Evolutionary conservation across 1,284 basidiomycete genomes (phyloP).

Genomic region (Cutaneotrichosporon curvatum): DNA sequence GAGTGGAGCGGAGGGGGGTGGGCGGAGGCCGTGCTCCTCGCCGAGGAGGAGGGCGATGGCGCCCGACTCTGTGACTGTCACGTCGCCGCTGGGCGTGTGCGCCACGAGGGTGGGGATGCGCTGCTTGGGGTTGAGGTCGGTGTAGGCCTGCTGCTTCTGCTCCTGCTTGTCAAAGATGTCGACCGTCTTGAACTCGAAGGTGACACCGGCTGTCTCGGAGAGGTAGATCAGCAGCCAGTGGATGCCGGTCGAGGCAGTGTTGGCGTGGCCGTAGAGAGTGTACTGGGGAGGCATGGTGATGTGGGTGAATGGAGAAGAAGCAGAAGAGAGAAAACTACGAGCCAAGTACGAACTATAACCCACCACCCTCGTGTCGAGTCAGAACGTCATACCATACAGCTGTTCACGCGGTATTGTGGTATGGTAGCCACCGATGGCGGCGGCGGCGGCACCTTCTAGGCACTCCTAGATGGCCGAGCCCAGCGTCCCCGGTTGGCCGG

Average conservation of each 20-base stretch:
- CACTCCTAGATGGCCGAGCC: too few relatives aligned
- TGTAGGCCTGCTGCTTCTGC: constrained; percentile 17
- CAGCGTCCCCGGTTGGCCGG: too few relatives aligned
- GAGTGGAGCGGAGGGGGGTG: background rate
- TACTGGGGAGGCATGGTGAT: constrained; percentile 8
- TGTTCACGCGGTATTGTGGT: too few relatives aligned
- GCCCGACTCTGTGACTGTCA: constrained; percentile 18
- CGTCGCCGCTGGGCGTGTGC: constrained; percentile 1
- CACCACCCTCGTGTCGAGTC: too few relatives aligned
- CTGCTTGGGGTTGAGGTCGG: constrained; percentile 21
- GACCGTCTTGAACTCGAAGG: constrained; percentile 12
- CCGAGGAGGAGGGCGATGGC: constrained; percentile 19
- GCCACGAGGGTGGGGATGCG: constrained; percentile 20
- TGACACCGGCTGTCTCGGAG: constrained; percentile 7
- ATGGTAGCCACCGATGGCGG: too few relatives aligned
- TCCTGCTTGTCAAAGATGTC: constrained; percentile 8
- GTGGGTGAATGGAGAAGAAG: background rate
- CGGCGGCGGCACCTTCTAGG: too few relatives aligned
- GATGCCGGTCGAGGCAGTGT: constrained; percentile 16
- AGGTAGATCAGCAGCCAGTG: constrained; percentile 26
- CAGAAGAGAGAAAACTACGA: too few relatives aligned
- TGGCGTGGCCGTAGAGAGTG: constrained; percentile 19
- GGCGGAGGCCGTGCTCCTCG: constrained; percentile 15
- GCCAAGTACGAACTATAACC: too few relatives aligned
- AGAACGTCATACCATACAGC: too few relatives aligned